Evolutionary conservation across 257 asterid genomes (phyloP).

Genomic region (Solanum chilense): DNA sequence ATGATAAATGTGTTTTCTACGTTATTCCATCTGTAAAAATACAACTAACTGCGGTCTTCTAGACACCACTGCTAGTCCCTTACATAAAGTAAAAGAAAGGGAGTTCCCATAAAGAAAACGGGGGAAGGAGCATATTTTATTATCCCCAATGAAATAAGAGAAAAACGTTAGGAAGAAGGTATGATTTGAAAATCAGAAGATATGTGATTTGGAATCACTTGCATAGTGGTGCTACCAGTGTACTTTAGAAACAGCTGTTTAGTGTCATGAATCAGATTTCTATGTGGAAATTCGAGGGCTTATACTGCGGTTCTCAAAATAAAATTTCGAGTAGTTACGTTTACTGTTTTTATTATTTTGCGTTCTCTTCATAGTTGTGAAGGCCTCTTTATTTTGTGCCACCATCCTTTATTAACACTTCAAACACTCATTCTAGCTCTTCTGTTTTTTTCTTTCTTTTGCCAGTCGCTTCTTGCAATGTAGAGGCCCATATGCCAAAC

Average conservation of each 20-base stretch:
- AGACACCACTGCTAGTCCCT: not conserved
- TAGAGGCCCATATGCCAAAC: constrained; percentile 44
- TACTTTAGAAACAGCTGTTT: not conserved
- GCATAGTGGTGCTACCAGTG: not conserved
- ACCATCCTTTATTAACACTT: not conserved
- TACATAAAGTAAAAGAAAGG: not conserved
- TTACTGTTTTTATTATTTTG: not conserved
- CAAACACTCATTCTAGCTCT: not conserved
- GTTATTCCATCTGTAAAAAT: not conserved
- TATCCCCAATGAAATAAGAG: not conserved
- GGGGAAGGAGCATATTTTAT: not conserved
- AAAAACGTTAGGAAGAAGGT: not conserved
- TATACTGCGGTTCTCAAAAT: not conserved
- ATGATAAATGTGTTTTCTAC: not conserved
- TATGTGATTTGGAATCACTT: not conserved
- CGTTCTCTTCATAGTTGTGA: not conserved
- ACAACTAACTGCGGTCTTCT: not conserved
- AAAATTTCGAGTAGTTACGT: not conserved
- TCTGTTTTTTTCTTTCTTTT: not conserved
- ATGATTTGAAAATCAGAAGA: not conserved
- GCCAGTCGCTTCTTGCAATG: constrained; percentile 47
- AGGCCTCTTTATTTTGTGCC: not conserved
- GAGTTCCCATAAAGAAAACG: not conserved
- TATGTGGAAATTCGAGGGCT: not conserved
- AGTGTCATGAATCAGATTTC: not conserved